Base-by-base conservation (phyloP, 768 basidiomycete species). In the Mycena indigotica region DNA sequence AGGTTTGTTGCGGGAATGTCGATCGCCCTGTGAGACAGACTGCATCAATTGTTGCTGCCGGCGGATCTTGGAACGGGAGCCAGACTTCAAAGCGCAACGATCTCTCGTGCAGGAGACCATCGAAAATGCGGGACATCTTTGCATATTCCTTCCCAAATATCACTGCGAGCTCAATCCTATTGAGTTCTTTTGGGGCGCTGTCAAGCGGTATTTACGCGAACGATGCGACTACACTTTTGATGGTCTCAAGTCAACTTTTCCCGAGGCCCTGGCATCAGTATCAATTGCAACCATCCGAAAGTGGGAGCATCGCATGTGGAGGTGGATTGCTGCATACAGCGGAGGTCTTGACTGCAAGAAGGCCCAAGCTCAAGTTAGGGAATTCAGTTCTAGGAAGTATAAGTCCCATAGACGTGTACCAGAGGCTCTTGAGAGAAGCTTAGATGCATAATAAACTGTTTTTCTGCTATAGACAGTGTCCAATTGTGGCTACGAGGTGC, bases 91-190 rank as follows among this genome's bases (percentile, higher is more conserved):
- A 23, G 49, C n/a, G 32, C 67, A 69, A 28, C 50, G 61, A 23
- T 67, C 65, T n/a, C 50, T 69, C 1, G 61, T 69, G 38, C 49
- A 59, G 5, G 57, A 65, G 21, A 50, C 46, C 2, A 57, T 65
- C 32, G 54, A 62, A 28, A 30, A 50, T 13, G 46, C 45, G 2
- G 64, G 61, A 1, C 64, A 62, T 35, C 41, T 55, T 8, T 53
- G 56, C 19, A 44, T 62, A 4, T 65, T 50, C 58, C 60, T 25
- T 16, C 66, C 56, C 4, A 69, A 66, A 50, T 69, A 59, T 35
- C 63, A 68, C 38, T 73, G 72, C 54, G 69, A 72, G 55, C 53
- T 73, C 5, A 70, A 71, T 49, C 63, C 64, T 51, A 70, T 73
- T 50, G 65, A 74, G 56, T 56, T 50, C 39, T 56, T 56, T 28